Evolutionary conservation across 31 red algal genomes (phyloP), one percentile per base, ranked within the genome.

Genomic region (Porphyra umbilicalis): DNA sequence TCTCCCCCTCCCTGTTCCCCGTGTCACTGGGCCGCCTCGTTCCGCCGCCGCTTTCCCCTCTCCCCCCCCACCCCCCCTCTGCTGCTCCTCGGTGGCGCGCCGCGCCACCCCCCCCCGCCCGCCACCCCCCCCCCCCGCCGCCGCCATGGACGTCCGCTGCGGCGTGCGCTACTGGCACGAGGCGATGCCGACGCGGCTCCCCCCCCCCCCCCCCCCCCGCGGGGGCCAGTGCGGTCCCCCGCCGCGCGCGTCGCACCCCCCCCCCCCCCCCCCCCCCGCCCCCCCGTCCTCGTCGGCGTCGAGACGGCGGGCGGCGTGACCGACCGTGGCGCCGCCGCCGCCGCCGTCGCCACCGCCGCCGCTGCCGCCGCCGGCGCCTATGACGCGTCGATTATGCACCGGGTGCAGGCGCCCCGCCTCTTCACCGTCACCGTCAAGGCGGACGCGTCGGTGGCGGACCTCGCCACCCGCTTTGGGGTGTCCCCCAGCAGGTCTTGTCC

Each of bases 341-440:
- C 25, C 25, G 20, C 25, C 57, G n/a, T n/a, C n/a, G n/a, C n/a
- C n/a, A n/a, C n/a, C n/a, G n/a, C n/a, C n/a, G 20, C 0, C 16
- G 57, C 25, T 8, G 20, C 25, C 57, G 25, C 57, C 25, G 57
- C 57, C 20, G 57, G 57, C 57, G 16, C 57, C 4, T 71, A 71
- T 8, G 57, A 71, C 57, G 13, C 57, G 57, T n/a, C 57, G 25
- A 71, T 71, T 29, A 71, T 71, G 57, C 57, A 71, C 57, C 57
- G 57, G 57, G 57, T 71, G 20, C 57, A 71, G 25, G 25, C 57
- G 57, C 57, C 57, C 25, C 57, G 57, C 57, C 57, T 71, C 57
- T 71, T 71, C 57, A 71, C 57, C 57, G 57, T 71, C 57, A 71
- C 57, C 57, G 57, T 71, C 57, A 71, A 71, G 57, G 25, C 57